Percentiles rank a stretch among this genome's conserved stretches.
These are phyloP conservation scores for Escovopsis sp. DNA, from an alignment of 2,329 filamentous ascomycete species.

Conservation along the genomic window DNA sequence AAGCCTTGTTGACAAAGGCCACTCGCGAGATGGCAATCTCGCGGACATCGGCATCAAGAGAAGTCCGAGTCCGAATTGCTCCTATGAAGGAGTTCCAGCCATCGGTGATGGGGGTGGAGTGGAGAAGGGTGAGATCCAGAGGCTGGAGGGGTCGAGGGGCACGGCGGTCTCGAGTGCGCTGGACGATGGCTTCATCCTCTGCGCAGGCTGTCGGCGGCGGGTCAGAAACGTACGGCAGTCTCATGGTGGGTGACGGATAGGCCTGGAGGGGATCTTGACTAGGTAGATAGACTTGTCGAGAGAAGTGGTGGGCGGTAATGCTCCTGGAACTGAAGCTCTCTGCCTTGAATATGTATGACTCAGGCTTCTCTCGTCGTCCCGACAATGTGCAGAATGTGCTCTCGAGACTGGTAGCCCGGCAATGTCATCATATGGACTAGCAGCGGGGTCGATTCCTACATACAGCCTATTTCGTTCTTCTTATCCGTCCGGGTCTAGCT, in stretches of 20 bases:
- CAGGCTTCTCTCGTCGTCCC: no score
- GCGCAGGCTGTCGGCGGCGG: constrained; percentile 29
- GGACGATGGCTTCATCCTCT: constrained; percentile 42
- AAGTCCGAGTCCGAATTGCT: constrained; percentile 41
- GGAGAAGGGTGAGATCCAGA: constrained; percentile 63
- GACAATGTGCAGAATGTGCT: no score
- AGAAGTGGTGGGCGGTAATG: no score
- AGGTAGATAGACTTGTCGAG: no score
- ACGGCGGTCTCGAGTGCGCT: constrained; percentile 50
- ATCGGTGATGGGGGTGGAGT: constrained; percentile 59
- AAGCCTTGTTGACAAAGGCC: constrained; percentile 64
- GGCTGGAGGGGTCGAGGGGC: constrained; percentile 55
- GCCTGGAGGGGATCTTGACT: no score
- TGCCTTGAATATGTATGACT: no score
- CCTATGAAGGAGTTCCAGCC: constrained; percentile 61
- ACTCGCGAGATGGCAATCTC: constrained; percentile 73
- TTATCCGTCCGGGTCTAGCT: no score
- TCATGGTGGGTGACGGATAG: constrained; percentile 31
- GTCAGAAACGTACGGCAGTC: constrained; percentile 48
- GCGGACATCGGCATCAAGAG: constrained; percentile 40
- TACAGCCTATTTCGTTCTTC: no score
- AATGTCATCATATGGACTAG: no score
- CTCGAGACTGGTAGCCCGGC: no score
- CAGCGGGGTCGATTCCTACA: no score
- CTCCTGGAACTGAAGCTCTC: no score